A percentile compares a stretch with the other conserved stretches of the same genome.
Conservation (phyloP, 176 grass and related monocot genomes). For the Sorghum bicolor region Sorghum_bicolor_NCBIv3 NC_012870.2:12137501-12138000, state of each 20-base stretch:
- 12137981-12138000: neutral
- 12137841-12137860: slow-evolving; percentile 44
- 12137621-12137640: neutral
- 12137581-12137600: neutral
- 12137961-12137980: neutral
- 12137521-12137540: neutral
- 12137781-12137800: slow-evolving; percentile 95
- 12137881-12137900: slow-evolving; percentile 96
- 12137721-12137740: slow-evolving; percentile 67
- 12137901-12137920: slow-evolving; percentile 82
- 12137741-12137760: slow-evolving; percentile 85
- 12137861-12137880: slow-evolving; percentile 79
- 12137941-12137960: slow-evolving; percentile 73
- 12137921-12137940: slow-evolving; percentile 84
- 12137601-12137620: neutral
- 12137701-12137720: slow-evolving; percentile 71
- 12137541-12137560: neutral
- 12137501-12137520: neutral
- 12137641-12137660: neutral
- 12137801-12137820: slow-evolving; percentile 76
- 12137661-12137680: slow-evolving; percentile 4
- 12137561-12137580: neutral
- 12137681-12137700: slow-evolving; percentile 49
- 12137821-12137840: slow-evolving; percentile 81
- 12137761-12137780: slow-evolving; percentile 56